Conservation (phyloP, 306 rosid species). For the Hippophae gyantsensis region DNA sequence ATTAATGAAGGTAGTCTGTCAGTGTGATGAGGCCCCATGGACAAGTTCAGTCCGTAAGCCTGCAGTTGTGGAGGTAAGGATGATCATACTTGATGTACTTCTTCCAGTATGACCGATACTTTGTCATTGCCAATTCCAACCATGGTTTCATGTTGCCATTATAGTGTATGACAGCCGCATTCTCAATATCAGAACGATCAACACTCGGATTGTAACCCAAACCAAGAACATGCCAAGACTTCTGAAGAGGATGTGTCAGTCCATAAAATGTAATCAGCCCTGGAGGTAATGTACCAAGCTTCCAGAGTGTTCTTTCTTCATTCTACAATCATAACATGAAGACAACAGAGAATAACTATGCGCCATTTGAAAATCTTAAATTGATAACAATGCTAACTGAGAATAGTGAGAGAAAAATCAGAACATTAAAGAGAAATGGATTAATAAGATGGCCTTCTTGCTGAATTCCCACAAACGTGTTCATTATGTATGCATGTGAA, state of each 20-base stretch:
- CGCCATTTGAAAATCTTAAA: background rate
- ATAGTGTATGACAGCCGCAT: conserved; percentile 87
- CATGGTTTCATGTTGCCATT: conserved; percentile 97
- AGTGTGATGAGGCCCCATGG: conserved; percentile 8
- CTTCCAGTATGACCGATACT: conserved; percentile 74
- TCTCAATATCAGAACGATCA: conserved; percentile 46
- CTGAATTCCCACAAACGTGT: background rate
- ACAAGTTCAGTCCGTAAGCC: conserved; percentile 35
- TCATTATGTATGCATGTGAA: background rate
- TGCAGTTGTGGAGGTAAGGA: conserved; percentile 68
- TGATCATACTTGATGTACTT: conserved; percentile 67
- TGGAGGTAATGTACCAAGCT: conserved; percentile 92
- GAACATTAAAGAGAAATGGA: background rate
- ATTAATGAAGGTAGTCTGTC: conserved; percentile 9
- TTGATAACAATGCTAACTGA: background rate
- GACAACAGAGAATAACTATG: conserved; percentile 7
- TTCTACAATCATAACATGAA: conserved; percentile 44
- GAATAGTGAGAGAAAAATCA: background rate
- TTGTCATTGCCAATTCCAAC: conserved; percentile 83
- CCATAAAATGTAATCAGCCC: conserved; percentile 91
- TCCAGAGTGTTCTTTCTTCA: conserved; percentile 86
- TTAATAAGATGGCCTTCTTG: background rate
- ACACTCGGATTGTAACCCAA: conserved; percentile 91
- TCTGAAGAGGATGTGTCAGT: conserved; percentile 67
- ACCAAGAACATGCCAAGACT: conserved; percentile 98